Conservation (phyloP, 768 basidiomycete genomes). For the Lactifluus pinguis region DNA sequence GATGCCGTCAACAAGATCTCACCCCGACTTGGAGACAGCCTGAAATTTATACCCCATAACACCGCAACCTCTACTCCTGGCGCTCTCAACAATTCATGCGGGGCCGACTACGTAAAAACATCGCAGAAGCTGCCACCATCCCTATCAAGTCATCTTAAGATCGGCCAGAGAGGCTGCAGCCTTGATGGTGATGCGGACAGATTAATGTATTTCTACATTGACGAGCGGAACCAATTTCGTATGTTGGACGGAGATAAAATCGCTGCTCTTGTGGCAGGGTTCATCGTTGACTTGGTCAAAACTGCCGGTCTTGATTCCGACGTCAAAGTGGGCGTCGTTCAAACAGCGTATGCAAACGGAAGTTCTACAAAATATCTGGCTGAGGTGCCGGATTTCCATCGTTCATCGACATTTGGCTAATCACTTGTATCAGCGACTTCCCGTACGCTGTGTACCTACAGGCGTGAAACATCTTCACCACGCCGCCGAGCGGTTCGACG, state of each 20-base stretch:
- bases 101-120: constrained; percentile 97
- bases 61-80: constrained; percentile 54
- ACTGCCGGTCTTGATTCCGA: constrained; percentile 69
- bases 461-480: constrained; percentile 98
- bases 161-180: constrained; percentile 81
- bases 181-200: constrained; percentile 97
- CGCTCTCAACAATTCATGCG: constrained; percentile 78
- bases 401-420: neutral
- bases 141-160: constrained; percentile 47
- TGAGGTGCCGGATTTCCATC: constrained; percentile 40
- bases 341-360: constrained; percentile 98
- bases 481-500: constrained; percentile 85
- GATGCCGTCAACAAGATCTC: constrained; percentile 54
- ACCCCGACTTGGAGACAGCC: constrained; percentile 45
- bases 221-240: constrained; percentile 67
- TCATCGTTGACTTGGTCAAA: constrained; percentile 84
- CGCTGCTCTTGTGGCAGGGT: constrained; percentile 84
- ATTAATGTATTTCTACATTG: constrained; percentile 90
- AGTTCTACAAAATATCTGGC: constrained; percentile 89
- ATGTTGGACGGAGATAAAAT: constrained; percentile 99
- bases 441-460: constrained; percentile 90
- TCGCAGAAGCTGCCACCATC: constrained; percentile 79
- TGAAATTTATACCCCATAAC: constrained; percentile 65
- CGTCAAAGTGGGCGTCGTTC: constrained; percentile 88
- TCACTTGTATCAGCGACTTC: constrained; percentile 54